Percentiles rank a stretch among this genome's conserved stretches.
phyloP scores from a whole-genome alignment of 192 early-diverging fungal species.

The Coemansia sp. region DNA sequence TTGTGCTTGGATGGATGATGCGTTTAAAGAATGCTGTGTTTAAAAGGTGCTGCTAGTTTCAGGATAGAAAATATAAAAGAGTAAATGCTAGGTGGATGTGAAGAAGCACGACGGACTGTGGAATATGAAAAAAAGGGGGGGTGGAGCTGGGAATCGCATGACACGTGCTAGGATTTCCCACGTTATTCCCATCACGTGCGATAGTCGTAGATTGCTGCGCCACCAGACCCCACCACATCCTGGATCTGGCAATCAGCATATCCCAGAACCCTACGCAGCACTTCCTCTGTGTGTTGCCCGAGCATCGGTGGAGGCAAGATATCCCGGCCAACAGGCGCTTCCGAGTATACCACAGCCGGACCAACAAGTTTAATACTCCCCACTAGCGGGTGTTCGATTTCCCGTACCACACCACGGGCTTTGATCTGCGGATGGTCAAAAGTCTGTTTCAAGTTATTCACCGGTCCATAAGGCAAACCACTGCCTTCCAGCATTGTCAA shows the following conservation, averaged over 20 bases:
- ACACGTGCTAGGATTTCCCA: not conserved
- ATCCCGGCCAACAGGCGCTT: conserved; percentile 62
- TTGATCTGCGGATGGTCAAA: conserved; percentile 73
- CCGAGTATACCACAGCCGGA: conserved; percentile 73
- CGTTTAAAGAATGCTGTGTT: too few relatives aligned
- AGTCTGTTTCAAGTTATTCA: conserved; percentile 75
- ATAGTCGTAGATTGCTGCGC: conserved; percentile 26
- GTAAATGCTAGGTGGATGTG: not conserved
- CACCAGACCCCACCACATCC: conserved; percentile 22
- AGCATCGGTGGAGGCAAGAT: conserved; percentile 74
- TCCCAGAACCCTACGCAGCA: conserved; percentile 64
- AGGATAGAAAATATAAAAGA: not conserved
- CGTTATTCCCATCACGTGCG: not conserved
- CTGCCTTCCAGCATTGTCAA: conserved; percentile 61
- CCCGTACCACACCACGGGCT: conserved; percentile 70
- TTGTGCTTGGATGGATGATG: too few relatives aligned
- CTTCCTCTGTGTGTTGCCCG: conserved; percentile 85
- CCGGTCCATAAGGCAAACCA: conserved; percentile 81
- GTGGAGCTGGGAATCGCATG: not conserved
- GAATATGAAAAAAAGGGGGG: too few relatives aligned
- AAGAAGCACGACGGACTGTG: not conserved
- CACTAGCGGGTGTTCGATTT: conserved; percentile 78
- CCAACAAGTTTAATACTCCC: conserved; percentile 78
- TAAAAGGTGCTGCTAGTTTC: too few relatives aligned
- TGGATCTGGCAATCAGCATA: conserved; percentile 63